Percentiles rank a stretch among this genome's conserved stretches.
Conservation (phyloP, 2,329 filamentous ascomycete species). For the Ophiostoma ulmi region DNA sequence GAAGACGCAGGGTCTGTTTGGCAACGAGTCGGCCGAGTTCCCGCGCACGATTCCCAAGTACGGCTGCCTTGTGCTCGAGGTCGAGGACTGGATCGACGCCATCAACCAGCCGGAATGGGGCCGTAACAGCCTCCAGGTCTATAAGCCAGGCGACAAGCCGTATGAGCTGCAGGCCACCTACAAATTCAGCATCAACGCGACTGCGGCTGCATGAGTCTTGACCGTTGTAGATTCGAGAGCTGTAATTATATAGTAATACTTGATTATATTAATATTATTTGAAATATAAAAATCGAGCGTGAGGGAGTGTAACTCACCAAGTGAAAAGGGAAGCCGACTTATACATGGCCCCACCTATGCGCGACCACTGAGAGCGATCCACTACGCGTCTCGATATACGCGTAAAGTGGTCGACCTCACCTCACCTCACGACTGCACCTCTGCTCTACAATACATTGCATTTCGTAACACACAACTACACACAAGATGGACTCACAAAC, state of each 20-base stretch:
- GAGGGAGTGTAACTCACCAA: too few relatives aligned
- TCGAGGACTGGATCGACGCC: conserved; percentile 87
- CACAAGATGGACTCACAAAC: conserved; percentile 25
- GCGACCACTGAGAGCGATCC: not conserved
- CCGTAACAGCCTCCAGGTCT: conserved; percentile 57
- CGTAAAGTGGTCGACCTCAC: not conserved
- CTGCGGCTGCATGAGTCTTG: not conserved
- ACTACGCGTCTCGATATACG: not conserved
- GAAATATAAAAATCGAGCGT: too few relatives aligned
- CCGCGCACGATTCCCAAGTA: conserved; percentile 65
- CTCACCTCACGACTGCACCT: not conserved
- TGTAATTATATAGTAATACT: not conserved
- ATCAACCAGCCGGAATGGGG: conserved; percentile 92
- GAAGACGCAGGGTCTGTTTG: conserved; percentile 60
- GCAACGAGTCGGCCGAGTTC: conserved; percentile 42
- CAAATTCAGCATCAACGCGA: conserved; percentile 49
- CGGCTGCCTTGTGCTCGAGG: conserved; percentile 85
- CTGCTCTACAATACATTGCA: not conserved
- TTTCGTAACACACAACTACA: too few relatives aligned
- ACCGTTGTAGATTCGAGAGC: too few relatives aligned
- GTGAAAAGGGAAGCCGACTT: not conserved
- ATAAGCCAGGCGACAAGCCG: conserved; percentile 52
- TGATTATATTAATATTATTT: too few relatives aligned
- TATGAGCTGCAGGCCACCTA: conserved; percentile 61
- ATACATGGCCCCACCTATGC: not conserved